Base-by-base conservation (phyloP, 768 basidiomycete genomes). In the Macrocybe gigantea region DNA sequence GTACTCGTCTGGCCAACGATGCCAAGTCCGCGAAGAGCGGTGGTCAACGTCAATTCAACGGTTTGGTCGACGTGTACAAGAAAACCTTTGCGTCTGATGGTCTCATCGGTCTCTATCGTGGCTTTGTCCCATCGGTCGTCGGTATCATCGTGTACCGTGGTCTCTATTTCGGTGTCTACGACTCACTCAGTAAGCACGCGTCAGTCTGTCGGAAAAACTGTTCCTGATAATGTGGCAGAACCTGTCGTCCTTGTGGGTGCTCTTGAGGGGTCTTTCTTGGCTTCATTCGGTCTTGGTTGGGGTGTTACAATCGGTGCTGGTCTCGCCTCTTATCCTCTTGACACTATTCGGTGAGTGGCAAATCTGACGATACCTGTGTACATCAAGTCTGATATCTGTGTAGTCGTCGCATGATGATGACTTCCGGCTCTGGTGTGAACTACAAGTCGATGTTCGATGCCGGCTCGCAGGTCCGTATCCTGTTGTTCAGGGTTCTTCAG, bases 321-420 rank as follows among this genome's bases (percentile, higher is more conserved):
- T 82, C 88, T 98, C 73, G 94, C 94, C 66, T 97, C 96, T 11
- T 93, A 93, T 64, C 91, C 90, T 70, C 80, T 92, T 48, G 91
- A 93, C 64, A 93, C 91, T 49, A 92, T 93, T 59, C 89, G 87
- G 84, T 86, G 59, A 41, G 77, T 70, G 43, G 30, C 38, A 37
- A 22, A 15, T n/a, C 33, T 49, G 36, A 47, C 45, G 49, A 45
- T 52, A 61, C 38, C 33, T 6, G 10, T 7, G 38, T 22, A 22
- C 6, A 2, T 37, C 2, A 3, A 13, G 11, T 37, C 35, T 14
- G 7, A 6, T 34, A 7, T 8, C 22, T 58, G 9, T 64, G 56
- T 59, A 94, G 95, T 86, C 94, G 96, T 86, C 93, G 96, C 60
- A 99, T 99, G 96, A 99, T 99, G 96, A 98, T 98, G 95, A 98